Base-by-base conservation (phyloP, 83 land plant species). In the Larix sibirica region DNA sequence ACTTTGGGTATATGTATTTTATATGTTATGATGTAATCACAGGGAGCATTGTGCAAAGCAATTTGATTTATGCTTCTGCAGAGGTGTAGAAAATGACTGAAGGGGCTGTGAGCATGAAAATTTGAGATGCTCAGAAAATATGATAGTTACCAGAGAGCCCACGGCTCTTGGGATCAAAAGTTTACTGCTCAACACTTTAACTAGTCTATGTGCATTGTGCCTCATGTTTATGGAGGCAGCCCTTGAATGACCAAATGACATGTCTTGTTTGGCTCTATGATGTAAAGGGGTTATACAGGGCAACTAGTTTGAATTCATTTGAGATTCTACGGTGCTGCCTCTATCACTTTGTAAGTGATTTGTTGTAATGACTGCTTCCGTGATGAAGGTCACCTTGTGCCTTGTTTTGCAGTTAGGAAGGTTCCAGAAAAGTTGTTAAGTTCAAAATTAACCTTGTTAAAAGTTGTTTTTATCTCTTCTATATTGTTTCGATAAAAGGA, bases 21-120 rank as follows among this genome's bases (percentile, higher is more conserved):
- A 28, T 28, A 28, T 28, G 28, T 20, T 18, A 42, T 42, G 18
- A 26, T 42, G 20, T 44, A 9, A 16, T 24, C 6, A 56, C 86
- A 91, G 93, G 81, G 89, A 91, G 85, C 50, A 87, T 87, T 84
- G 93, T 85, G 42, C 82, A 81, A 91, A 88, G 80, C 12, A 47
- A 89, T 91, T 3, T 87, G 76, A 89, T 91, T 21, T 89, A 86
- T 47, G 83, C 88, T 28, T 85, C 85, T 62, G 90, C 87, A 80
- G 89, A 89, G 23, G 89, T 89, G 66, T 87, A 87, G 83, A 89
- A 81, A 64, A 81, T 91, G 91, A 81, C 38, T 12, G 82, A 47
- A 47, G 10, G 54, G 8, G 54, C 79, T 14, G 38, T 77, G 67
- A 84, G 83, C 26, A 75, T 69, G 82, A 89, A 85, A 71, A 78